Evolutionary conservation across 2,329 filamentous ascomycete species (phyloP), one percentile per base, ranked within the genome.

Genomic region (Hymenoscyphus albidus): DNA sequence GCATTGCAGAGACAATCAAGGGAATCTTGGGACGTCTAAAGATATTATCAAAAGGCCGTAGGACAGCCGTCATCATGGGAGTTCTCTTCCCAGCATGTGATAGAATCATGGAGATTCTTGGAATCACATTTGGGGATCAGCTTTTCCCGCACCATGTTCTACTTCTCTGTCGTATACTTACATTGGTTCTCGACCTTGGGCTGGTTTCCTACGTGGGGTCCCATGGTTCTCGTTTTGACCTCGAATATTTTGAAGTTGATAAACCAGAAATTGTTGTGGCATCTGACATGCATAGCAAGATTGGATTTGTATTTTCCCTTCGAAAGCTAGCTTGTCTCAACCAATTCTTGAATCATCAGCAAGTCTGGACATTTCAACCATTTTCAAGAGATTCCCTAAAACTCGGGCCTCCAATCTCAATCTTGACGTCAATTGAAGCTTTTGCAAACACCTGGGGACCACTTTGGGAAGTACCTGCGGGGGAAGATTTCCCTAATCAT

Each of bases 381-480:
- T 5, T 55, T 56, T 35, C 12, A n/a, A 2, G 18, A 22, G 16
- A n/a, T 2, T 39, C 35, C 16, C 13, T 10, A 16, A 44, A n/a
- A 7, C 55, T 9, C 13, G 22, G 22, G 3, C n/a, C n/a, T 14
- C 58, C 38, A 13, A 22, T 65, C 5, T 63, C 62, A 16, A 58
- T 67, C 14, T 35, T 64, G 27, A 64, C 65, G 5, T 54, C 35
- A 6, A 61, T 67, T 35, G 58, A 61, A 22, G 65, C 44, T 14
- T 63, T 67, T 55, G 60, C 62, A 12, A 57, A 67, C 39, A 61
- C 55, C 3, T 67, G 65, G 65, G 65, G 65, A 6, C 65, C 65
- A n/a, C 32, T 67, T 10, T 64, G 63, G 59, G 12, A 14, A 14
- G 62, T 64, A 2, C 57, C 62, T 22, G 58, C 59, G 13, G 55